Base-by-base conservation (phyloP, 306 rosid species). In the Glycyrrhiza uralensis region DNA sequence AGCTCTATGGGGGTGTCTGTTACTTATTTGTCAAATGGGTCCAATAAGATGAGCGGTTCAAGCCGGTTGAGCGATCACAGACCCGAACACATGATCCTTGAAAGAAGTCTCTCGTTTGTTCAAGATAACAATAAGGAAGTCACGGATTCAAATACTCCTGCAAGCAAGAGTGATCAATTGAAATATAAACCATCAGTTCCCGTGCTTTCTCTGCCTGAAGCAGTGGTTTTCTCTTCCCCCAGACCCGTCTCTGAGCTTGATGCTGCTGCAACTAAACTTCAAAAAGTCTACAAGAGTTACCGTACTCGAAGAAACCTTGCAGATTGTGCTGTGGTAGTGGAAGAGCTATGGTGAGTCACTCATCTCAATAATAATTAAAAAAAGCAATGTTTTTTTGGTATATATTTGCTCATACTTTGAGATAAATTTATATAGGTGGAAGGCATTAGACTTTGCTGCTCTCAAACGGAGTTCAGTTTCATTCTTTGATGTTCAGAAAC, bases 271-370 rank as follows among this genome's bases (percentile, higher is more conserved):
- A 84, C 86, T 15, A 92, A 66, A 72, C 60, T 93, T 69, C 98
- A 93, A 55, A 93, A 93, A 56, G 90, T 87, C 9, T 93, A 93
- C 50, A 93, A 93, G 83, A 87, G 96, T 80, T 90, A 93, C 71
- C 86, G 98, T 14, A 93, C 98, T 0, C 38, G 98, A 68, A 88
- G 98, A 67, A 93, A 90, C 76, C 96, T 93, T 47, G 98, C 98
- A 2, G 98, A 93, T 71, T 93, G 98, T 81, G 98, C 96, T 0
- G 98, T 92, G 23, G 90, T 92, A 12, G 91, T 84, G 45, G 96
- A 92, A 70, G 98, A 92, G 70, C 81, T 92, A 39, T 92, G 97
- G 96, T 89, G 17, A 60, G 81, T 78, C 52, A 26, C 2, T 26
- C 4, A 1, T 26, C 4, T 20, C 52, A 17, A 29, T n/a, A n/a